Conservation (phyloP, 805 yeast genomes). For the Henningerozyma blattae region DNA sequence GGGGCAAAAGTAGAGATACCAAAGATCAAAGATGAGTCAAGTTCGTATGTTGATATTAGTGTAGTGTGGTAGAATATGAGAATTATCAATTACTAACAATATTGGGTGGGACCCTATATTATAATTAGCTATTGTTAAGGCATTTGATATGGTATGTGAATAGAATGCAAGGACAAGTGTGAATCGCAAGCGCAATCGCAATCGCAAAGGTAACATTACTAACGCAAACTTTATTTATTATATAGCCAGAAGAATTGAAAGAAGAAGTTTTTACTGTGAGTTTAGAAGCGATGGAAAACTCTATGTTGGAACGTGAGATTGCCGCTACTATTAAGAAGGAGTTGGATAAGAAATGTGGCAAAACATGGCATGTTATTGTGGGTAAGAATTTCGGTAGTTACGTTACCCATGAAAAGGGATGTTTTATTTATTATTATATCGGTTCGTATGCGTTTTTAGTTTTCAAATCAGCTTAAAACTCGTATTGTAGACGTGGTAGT, state of each 20-base stretch:
- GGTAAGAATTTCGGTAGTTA: constrained; percentile 72
- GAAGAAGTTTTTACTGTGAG: constrained; percentile 16
- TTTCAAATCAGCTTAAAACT: constrained; percentile 48
- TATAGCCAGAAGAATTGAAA: constrained; percentile 19
- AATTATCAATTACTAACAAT: too few relatives aligned
- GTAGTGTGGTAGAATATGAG: background rate
- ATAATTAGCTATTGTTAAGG: constrained; percentile 16
- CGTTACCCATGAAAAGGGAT: constrained; percentile 69
- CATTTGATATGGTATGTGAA: constrained; percentile 23
- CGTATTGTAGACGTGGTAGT: too few relatives aligned
- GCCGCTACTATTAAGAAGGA: constrained; percentile 55
- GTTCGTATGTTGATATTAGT: background rate
- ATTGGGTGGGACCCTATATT: background rate
- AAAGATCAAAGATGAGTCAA: background rate
- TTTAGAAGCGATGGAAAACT: constrained; percentile 13
- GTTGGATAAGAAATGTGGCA: constrained; percentile 51
- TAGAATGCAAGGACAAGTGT: too few relatives aligned
- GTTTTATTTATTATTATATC: constrained; percentile 58
- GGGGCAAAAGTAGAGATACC: too few relatives aligned
- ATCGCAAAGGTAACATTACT: background rate
- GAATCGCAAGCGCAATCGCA: background rate
- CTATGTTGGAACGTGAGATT: constrained; percentile 33
- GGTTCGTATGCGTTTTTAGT: constrained; percentile 56
- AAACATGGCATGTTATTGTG: constrained; percentile 73
- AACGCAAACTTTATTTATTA: constrained; percentile 1